These are phyloP conservation scores for Wakefieldia striispora DNA, from an alignment of 768 basidiomycete genomes.

Conservation along the genomic window DNA sequence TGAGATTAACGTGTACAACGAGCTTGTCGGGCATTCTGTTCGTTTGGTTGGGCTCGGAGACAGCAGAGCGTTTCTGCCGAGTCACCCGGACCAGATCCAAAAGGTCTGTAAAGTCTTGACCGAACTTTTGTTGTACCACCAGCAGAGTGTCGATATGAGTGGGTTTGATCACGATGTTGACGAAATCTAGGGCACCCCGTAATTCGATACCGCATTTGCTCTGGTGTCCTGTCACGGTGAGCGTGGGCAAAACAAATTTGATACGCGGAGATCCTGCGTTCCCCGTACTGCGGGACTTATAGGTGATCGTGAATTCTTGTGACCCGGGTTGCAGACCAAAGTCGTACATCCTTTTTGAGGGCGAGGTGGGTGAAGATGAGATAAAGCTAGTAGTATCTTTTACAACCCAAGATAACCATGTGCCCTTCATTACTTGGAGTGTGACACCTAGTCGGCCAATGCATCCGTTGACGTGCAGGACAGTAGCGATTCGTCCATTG, in stretches of 20 bases:
- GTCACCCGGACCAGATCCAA: slow-evolving; percentile 64
- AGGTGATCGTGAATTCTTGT: slow-evolving; percentile 58
- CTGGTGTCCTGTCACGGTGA: slow-evolving; percentile 63
- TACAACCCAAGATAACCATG: slow-evolving; percentile 79
- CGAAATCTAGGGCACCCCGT: slow-evolving; percentile 61
- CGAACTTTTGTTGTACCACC: slow-evolving; percentile 84
- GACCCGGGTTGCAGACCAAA: slow-evolving; percentile 69
- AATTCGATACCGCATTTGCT: slow-evolving; percentile 45
- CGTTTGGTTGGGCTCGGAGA: slow-evolving; percentile 5
- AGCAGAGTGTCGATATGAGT: slow-evolving; percentile 82
- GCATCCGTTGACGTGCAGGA: slow-evolving; percentile 52
- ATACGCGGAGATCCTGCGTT: slow-evolving; percentile 48
- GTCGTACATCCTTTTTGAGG: slow-evolving; percentile 35
- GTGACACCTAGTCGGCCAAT: slow-evolving; percentile 53
- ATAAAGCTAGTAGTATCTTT: slow-evolving; percentile 48
- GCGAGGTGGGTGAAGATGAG: slow-evolving; percentile 36
- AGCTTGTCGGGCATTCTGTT: slow-evolving; percentile 34
- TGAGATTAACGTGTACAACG: slow-evolving; percentile 59
- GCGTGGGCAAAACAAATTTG: slow-evolving; percentile 62
- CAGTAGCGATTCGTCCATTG: slow-evolving; percentile 9
- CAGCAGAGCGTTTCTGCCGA: slow-evolving; percentile 33
- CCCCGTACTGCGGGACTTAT: slow-evolving; percentile 36
- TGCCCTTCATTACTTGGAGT: slow-evolving; percentile 84
- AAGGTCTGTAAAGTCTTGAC: slow-evolving; percentile 84
- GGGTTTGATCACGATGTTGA: slow-evolving; percentile 74